A percentile compares a stretch with the other conserved stretches of the same genome.
Evolutionary conservation across 352 stramenopile genomes (phyloP).

Genomic region (Phytopythium vexans): DNA sequence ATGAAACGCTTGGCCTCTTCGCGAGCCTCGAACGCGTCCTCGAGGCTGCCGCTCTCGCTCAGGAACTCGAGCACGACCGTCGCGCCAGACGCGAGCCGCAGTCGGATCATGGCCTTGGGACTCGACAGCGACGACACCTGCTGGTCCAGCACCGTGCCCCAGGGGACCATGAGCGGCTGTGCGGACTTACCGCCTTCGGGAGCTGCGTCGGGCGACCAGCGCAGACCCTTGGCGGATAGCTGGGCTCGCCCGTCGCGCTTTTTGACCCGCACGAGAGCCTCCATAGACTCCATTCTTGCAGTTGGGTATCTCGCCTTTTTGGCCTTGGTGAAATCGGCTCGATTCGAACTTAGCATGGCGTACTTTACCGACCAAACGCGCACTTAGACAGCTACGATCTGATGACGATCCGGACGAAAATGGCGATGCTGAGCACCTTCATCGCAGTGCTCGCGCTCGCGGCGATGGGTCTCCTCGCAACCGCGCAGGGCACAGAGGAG

Average conservation of each 20-base stretch:
- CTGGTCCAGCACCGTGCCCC: slow-evolving; percentile 73
- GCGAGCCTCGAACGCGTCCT: slow-evolving; percentile 67
- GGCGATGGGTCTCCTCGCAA: slow-evolving; percentile 21
- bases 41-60: slow-evolving; percentile 32
- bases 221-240: slow-evolving; percentile 53
- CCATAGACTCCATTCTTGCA: slow-evolving; percentile 18
- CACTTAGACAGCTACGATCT: no score
- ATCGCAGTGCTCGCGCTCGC: slow-evolving; percentile 16
- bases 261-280: slow-evolving; percentile 69
- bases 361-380: no score
- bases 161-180: slow-evolving; percentile 51
- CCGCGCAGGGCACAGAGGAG: slow-evolving; percentile 16
- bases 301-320: no score
- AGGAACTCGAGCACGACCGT: slow-evolving; percentile 76
- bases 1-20: slow-evolving; percentile 73
- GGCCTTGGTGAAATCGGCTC: no score
- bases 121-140: slow-evolving; percentile 74
- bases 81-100: slow-evolving; percentile 60
- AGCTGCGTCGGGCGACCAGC: slow-evolving; percentile 49
- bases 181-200: slow-evolving; percentile 13
- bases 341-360: slow-evolving; percentile 13
- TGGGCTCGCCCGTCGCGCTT: slow-evolving; percentile 70
- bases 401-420: no score
- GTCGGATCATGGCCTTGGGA: slow-evolving; percentile 79
- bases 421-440: no score